Conservation (phyloP, 257 asterid species). For the Verbena officinalis region DNA sequence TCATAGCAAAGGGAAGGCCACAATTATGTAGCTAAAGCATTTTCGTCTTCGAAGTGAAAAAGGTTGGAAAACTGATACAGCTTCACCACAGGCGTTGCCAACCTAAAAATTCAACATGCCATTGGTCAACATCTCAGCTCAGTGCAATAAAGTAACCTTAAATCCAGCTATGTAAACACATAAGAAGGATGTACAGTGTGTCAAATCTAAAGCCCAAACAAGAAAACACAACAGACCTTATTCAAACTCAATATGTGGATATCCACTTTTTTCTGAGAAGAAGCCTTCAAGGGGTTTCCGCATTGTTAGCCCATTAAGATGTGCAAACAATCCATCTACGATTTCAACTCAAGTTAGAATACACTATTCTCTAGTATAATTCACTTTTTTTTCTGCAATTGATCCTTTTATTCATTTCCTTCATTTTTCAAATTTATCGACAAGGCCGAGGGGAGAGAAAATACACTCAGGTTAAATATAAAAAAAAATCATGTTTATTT, state of each 20-base stretch:
- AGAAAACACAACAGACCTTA: conserved; percentile 87
- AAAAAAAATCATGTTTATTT: background rate
- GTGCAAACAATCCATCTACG: conserved; percentile 98
- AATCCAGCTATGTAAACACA: conserved; percentile 73
- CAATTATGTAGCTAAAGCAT: conserved; percentile 68
- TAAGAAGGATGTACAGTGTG: conserved; percentile 62
- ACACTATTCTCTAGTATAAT: conserved; percentile 61
- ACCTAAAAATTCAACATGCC: conserved; percentile 96
- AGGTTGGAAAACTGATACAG: conserved; percentile 93
- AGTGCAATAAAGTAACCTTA: conserved; percentile 67
- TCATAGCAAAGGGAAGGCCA: conserved; percentile 64
- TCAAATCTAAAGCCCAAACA: conserved; percentile 59
- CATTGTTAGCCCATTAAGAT: conserved; percentile 91
- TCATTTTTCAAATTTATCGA: conserved; percentile 34
- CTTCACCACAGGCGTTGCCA: conserved; percentile 97
- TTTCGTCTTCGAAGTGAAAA: conserved; percentile 82
- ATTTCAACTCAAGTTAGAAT: conserved; percentile 95
- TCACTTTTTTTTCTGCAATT: conserved; percentile 49
- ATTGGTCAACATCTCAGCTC: conserved; percentile 83
- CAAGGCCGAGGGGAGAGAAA: conserved; percentile 25
- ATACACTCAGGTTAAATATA: conserved; percentile 7
- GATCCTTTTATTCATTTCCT: conserved; percentile 48
- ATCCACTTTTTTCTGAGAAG: conserved; percentile 82
- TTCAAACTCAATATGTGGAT: conserved; percentile 71
- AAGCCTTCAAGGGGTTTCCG: conserved; percentile 88